Evolutionary conservation across 257 asterid genomes (phyloP).

Genomic region (Nyctanthes arbortristis): DNA sequence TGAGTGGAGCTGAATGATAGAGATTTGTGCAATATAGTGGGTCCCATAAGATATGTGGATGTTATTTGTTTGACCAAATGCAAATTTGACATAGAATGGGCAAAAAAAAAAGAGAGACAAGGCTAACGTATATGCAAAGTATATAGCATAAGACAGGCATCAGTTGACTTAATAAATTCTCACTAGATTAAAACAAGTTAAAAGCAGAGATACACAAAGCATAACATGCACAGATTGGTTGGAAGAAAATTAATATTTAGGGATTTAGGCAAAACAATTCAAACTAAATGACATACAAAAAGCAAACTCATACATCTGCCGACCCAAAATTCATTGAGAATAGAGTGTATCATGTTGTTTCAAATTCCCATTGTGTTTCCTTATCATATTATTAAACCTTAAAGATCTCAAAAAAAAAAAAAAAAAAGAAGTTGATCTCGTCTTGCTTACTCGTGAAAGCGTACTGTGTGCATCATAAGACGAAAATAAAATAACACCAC

Average conservation of each 20-base stretch:
- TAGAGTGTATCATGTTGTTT: neutral
- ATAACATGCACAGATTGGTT: neutral
- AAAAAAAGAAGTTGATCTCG: neutral
- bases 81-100: no score
- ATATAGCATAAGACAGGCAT: neutral
- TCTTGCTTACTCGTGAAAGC: neutral
- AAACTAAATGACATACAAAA: no score
- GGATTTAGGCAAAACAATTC: no score
- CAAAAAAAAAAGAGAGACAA: no score
- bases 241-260: no score
- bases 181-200: neutral
- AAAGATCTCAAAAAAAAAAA: neutral
- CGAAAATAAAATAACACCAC: neutral
- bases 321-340: no score
- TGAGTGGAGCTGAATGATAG: no score
- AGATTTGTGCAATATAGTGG: no score
- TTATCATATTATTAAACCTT: neutral
- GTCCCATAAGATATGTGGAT: no score
- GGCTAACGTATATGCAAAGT: no score
- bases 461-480: neutral
- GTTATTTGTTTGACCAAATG: no score
- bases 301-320: no score
- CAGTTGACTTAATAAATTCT: neutral
- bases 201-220: neutral
- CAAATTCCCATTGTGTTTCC: neutral